These are phyloP conservation scores for Tetracladium setigerum DNA, from an alignment of 495 filamentous ascomycete species.

Conservation along the genomic window DNA sequence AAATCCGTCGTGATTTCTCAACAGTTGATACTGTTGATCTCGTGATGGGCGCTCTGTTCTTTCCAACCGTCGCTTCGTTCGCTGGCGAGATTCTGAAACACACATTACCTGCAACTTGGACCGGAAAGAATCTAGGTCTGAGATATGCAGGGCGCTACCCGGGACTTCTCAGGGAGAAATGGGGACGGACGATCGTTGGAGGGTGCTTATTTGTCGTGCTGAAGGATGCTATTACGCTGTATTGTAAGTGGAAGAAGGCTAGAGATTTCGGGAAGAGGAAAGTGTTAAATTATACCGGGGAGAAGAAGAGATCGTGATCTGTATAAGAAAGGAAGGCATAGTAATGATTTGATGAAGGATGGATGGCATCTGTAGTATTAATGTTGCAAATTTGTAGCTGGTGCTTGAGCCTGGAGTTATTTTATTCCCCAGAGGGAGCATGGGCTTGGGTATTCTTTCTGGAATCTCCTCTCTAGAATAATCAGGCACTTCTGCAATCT, in stretches of 20 bases:
- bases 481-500: too few relatives aligned
- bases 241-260: conserved; percentile 61
- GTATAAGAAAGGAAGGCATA: not conserved
- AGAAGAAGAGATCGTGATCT: not conserved
- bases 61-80: conserved; percentile 29
- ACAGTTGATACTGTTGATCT: conserved; percentile 42
- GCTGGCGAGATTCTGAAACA: conserved; percentile 36
- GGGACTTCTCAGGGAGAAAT: conserved; percentile 52
- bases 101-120: conserved; percentile 52
- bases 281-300: conserved; percentile 50
- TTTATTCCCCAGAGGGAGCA: too few relatives aligned
- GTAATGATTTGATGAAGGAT: not conserved
- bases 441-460: not conserved
- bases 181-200: conserved; percentile 62
- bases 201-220: conserved; percentile 64
- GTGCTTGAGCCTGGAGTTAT: too few relatives aligned
- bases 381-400: too few relatives aligned
- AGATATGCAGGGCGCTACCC: conserved; percentile 8
- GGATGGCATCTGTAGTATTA: not conserved
- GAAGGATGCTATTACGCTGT: conserved; percentile 61
- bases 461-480: not conserved
- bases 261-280: conserved; percentile 54
- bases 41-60: conserved; percentile 35
- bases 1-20: conserved; percentile 15
- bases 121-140: conserved; percentile 24